Evolutionary conservation across 2,329 filamentous ascomycete genomes (phyloP), one percentile per base, ranked within the genome.

Genomic region (Fusarium palustre): DNA sequence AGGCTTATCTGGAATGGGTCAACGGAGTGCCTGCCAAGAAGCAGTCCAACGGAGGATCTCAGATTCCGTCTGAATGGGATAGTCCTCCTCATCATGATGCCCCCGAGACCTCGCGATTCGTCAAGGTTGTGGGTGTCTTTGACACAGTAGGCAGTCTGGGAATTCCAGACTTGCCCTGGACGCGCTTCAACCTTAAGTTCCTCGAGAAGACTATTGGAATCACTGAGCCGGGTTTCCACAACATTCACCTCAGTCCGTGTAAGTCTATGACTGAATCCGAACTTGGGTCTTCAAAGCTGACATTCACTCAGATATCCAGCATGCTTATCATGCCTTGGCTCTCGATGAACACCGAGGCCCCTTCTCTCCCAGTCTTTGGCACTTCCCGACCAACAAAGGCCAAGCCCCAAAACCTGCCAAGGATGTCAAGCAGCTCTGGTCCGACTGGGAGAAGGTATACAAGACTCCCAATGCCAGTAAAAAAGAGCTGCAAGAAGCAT

Each of bases 261-360:
- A 43, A 65, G 70, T 72, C 10, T 20, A 11, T 16, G 11, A 47
- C 11, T 18, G 9, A 49, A 31, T 24, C 25, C 10, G 22, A 68
- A 5, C 5, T 64, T 24, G 10, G 3, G 4, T 11, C 15, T 9
- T 36, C 12, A 38, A 11, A 15, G 50, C 69, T 52, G 64, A 75
- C 45, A 20, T 55, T 18, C 48, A 62, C 16, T 31, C 45, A 66
- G 74, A 76, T n/a, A 77, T 87, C 7, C 81, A 85, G 39, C 82
- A 87, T 61, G 86, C 85, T 2, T 87, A 87, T 64, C 86, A 88
- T 45, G 86, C 85, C 1, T 76, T 88, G 0, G 85, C 85, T 3
- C 78, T 88, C 0, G 86, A 88, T 47, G 86, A 88, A 67, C 80
- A 80, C 45, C 80, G 86, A 2, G 69, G 55, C 1, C 68, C 76